phyloP scores from a whole-genome alignment of 352 stramenopile genomes.

The Albugo laibachii region DNA sequence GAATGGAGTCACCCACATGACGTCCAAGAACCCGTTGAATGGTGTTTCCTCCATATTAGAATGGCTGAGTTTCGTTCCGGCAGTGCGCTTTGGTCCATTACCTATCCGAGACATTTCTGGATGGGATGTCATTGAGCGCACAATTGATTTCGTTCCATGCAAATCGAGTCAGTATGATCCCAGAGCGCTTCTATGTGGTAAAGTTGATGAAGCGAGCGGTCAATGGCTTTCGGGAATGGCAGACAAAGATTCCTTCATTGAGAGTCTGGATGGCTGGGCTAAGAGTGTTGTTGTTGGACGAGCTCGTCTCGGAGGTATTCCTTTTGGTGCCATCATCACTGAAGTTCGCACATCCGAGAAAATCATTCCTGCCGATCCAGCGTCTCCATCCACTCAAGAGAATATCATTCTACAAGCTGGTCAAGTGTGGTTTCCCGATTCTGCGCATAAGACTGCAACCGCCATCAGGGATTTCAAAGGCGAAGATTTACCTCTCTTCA shows the following conservation, averaged over 20 bases:
- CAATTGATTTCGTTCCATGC: constrained; percentile 81
- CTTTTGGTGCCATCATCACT: constrained; percentile 96
- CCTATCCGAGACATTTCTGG: constrained; percentile 73
- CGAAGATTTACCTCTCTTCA: constrained; percentile 98
- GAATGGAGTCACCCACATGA: constrained; percentile 98
- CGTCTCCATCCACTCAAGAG: constrained; percentile 92
- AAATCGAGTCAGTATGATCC: constrained; percentile 94
- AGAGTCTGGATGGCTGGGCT: constrained; percentile 96
- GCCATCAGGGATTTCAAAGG: constrained; percentile 98
- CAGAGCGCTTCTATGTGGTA: constrained; percentile 81
- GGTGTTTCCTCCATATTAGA: constrained; percentile 90
- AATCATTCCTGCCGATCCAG: constrained; percentile 94
- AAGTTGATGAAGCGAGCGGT: constrained; percentile 48
- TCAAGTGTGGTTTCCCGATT: constrained; percentile 99
- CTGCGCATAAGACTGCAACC: constrained; percentile 98
- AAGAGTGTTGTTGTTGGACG: constrained; percentile 98
- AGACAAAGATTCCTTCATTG: constrained; percentile 96
- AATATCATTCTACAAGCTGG: constrained; percentile 94
- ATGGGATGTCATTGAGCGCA: constrained; percentile 69
- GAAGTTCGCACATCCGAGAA: constrained; percentile 96
- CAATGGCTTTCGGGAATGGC: constrained; percentile 90
- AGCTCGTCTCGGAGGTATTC: constrained; percentile 94
- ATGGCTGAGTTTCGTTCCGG: constrained; percentile 98
- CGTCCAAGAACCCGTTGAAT: constrained; percentile 92
- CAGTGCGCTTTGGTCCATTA: constrained; percentile 62